These are phyloP conservation scores for Candida namnaoensis DNA, from an alignment of 805 yeast species.

Conservation along the genomic window DNA sequence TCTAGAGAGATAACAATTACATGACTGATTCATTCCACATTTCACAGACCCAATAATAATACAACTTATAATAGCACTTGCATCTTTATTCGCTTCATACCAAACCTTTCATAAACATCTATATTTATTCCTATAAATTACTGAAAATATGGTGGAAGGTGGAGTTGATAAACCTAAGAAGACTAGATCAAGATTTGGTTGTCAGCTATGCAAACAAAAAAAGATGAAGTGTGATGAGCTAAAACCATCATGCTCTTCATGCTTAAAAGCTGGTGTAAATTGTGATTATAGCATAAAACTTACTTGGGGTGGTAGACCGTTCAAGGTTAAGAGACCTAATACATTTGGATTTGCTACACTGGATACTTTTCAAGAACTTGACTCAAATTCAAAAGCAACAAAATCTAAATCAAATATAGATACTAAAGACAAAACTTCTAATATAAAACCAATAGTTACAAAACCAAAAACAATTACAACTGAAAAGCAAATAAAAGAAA, in stretches of 20 bases:
- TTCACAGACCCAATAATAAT: too few species aligned
- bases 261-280: slow-evolving; percentile 32
- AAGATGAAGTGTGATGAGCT: slow-evolving; percentile 65
- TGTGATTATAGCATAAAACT: slow-evolving; percentile 62
- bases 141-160: not conserved
- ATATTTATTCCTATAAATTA: too few species aligned
- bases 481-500: too few species aligned
- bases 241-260: slow-evolving; percentile 54
- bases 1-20: too few species aligned
- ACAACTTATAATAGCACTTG: too few species aligned
- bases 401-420: not conserved
- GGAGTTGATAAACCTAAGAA: not conserved
- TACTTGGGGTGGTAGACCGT: slow-evolving; percentile 73
- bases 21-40: too few species aligned
- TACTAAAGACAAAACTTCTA: too few species aligned
- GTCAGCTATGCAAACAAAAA: slow-evolving; percentile 50
- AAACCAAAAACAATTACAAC: too few species aligned
- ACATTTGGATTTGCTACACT: slow-evolving; percentile 14
- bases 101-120: too few species aligned
- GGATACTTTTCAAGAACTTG: slow-evolving; percentile 2
- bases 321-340: slow-evolving; percentile 29
- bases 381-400: not conserved
- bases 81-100: too few species aligned
- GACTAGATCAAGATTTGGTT: slow-evolving; percentile 47
- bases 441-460: too few species aligned